phyloP scores from a whole-genome alignment of 352 stramenopile species.

The Globisporangium rhizosaccharum region DNA sequence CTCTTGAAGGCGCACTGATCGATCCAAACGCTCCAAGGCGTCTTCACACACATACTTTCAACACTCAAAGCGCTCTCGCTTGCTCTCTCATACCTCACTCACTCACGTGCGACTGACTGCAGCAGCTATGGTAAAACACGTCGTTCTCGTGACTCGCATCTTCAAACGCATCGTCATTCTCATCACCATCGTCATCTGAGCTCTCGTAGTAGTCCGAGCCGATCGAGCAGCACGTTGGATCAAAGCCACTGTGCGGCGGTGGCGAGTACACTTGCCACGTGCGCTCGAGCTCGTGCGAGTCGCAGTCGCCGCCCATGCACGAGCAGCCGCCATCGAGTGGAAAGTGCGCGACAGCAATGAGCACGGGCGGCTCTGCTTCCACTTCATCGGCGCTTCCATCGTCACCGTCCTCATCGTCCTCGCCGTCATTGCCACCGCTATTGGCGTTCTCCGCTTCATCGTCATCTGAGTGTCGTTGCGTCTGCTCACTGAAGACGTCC shows the following conservation, averaged over 20 bases:
- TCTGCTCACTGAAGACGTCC: constrained; percentile 7
- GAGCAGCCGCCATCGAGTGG: constrained; percentile 6
- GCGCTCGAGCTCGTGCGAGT: constrained; percentile 3
- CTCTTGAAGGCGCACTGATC: no score
- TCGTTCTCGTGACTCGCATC: no score
- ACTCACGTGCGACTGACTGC: neutral
- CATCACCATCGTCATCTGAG: constrained; percentile 1
- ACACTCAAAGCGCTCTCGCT: neutral
- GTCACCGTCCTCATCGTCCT: neutral
- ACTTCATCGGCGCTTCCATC: neutral
- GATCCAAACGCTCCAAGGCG: no score
- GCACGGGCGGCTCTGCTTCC: neutral
- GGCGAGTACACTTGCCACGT: constrained; percentile 13
- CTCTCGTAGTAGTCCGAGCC: constrained; percentile 6
- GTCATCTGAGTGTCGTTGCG: constrained; percentile 1
- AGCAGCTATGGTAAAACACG: no score
- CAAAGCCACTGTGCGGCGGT: constrained; percentile 6
- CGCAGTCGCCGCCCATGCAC: constrained; percentile 5
- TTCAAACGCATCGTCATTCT: constrained; percentile 1
- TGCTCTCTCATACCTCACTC: no score
- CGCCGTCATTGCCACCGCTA: neutral
- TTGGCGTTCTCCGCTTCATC: neutral
- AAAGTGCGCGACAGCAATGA: constrained; percentile 2
- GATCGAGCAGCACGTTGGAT: constrained; percentile 6
- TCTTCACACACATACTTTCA: no score